These are phyloP conservation scores for Arthromyces matolae DNA, from an alignment of 768 basidiomycete genomes.

Conservation along the genomic window DNA sequence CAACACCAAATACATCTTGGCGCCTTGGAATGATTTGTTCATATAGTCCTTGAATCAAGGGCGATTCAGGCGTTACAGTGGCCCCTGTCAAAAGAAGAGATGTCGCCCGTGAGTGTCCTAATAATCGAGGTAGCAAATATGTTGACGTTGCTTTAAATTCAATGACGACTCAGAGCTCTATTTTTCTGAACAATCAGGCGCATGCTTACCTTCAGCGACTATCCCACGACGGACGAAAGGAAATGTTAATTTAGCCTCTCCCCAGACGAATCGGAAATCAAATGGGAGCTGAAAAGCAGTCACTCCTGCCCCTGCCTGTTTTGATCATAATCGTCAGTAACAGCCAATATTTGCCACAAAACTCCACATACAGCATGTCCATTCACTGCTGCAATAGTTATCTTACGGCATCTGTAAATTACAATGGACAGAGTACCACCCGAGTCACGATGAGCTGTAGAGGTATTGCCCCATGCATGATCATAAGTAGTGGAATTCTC, in stretches of 20 bases:
- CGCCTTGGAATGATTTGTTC: conserved; percentile 44
- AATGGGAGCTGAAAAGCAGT: conserved; percentile 43
- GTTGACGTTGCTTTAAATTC: conserved; percentile 33
- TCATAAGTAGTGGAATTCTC: neutral
- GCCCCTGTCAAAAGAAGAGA: conserved; percentile 49
- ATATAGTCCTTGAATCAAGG: conserved; percentile 41
- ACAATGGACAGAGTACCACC: conserved; percentile 46
- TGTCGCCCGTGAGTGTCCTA: conserved; percentile 48
- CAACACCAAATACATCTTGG: conserved; percentile 50
- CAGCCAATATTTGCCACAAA: too few relatives aligned
- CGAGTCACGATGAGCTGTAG: conserved; percentile 43
- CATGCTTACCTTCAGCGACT: conserved; percentile 47
- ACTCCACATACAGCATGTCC: conserved; percentile 42
- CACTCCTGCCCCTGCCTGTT: conserved; percentile 39
- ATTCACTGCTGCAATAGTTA: conserved; percentile 49
- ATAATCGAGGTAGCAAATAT: conserved; percentile 52
- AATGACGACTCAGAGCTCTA: neutral
- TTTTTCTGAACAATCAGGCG: conserved; percentile 8
- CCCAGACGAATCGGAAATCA: conserved; percentile 46
- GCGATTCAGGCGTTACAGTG: conserved; percentile 42
- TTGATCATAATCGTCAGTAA: neutral
- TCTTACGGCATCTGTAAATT: conserved; percentile 51
- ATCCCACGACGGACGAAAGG: conserved; percentile 45
- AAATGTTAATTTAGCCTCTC: conserved; percentile 39
- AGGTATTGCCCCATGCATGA: neutral